These are phyloP conservation scores for Sparassis latifolia DNA, from an alignment of 1,284 basidiomycete species.

Conservation along the genomic window DNA sequence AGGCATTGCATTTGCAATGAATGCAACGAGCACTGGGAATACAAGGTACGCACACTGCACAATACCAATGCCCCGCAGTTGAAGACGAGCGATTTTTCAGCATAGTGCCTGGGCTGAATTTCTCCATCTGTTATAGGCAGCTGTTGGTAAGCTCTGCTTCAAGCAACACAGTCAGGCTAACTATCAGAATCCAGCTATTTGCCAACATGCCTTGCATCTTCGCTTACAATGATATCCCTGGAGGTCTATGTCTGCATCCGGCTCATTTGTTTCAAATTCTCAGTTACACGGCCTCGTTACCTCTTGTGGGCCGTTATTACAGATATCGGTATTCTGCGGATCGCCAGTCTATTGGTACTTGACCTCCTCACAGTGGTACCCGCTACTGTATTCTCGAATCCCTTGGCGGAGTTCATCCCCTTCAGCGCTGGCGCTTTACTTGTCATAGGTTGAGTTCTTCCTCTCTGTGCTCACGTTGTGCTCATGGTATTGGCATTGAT, in stretches of 20 bases:
- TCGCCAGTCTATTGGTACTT: conserved; percentile 36
- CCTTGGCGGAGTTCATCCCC: conserved; percentile 41
- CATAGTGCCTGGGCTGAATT: conserved; percentile 10
- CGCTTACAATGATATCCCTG: conserved; percentile 33
- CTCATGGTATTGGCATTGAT: too few species aligned
- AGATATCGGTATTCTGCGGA: conserved; percentile 1
- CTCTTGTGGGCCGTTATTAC: too few species aligned
- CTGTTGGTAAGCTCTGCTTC: conserved; percentile 23
- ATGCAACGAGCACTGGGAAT: conserved; percentile 35
- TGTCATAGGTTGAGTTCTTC: conserved; percentile 31
- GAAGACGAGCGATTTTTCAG: conserved; percentile 4
- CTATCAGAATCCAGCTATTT: conserved; percentile 29
- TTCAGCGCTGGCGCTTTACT: conserved; percentile 40
- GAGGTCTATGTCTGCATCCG: conserved; percentile 38
- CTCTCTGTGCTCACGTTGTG: background rate
- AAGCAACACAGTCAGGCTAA: conserved; percentile 25
- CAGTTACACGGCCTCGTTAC: too few species aligned
- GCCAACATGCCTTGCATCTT: conserved; percentile 35
- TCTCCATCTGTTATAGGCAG: conserved; percentile 29
- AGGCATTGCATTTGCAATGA: conserved; percentile 40
- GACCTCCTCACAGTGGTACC: conserved; percentile 42
- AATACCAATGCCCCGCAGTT: background rate
- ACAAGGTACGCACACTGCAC: conserved; percentile 21
- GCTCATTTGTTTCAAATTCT: conserved; percentile 16
- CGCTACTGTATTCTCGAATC: conserved; percentile 29